These are phyloP conservation scores for Hygrophila difformis DNA, from an alignment of 257 asterid genomes.

Conservation along the genomic window DNA sequence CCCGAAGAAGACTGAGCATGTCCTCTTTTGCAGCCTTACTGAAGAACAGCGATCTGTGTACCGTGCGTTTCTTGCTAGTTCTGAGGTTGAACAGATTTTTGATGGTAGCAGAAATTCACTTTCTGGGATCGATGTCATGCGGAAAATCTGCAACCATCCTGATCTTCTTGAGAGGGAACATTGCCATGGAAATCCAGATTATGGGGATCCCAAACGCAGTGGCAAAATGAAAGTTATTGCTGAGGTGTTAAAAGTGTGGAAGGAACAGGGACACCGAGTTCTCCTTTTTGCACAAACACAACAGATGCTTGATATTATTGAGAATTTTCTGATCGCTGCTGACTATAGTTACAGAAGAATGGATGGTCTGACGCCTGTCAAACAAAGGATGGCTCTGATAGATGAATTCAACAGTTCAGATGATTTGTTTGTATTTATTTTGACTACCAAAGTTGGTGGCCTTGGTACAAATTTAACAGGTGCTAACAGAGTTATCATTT, in stretches of 20 bases:
- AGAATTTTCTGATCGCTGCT: constrained; percentile 45
- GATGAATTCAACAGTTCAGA: constrained; percentile 82
- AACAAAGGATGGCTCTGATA: constrained; percentile 84
- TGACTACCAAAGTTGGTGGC: constrained; percentile 98
- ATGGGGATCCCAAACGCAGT: constrained; percentile 85
- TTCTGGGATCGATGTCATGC: constrained; percentile 92
- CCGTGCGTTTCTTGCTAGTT: constrained; percentile 97
- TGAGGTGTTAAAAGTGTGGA: constrained; percentile 92
- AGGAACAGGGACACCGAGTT: constrained; percentile 95
- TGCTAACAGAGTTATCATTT: constrained; percentile 93
- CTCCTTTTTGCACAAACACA: constrained; percentile 90
- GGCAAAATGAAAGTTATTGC: constrained; percentile 88
- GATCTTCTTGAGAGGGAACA: constrained; percentile 98
- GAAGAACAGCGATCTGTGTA: constrained; percentile 76
- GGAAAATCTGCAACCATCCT: constrained; percentile 97
- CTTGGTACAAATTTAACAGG: constrained; percentile 94
- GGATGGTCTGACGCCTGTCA: constrained; percentile 92
- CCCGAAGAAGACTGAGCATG: constrained; percentile 94
- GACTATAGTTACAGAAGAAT: constrained; percentile 75
- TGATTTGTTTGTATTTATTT: constrained; percentile 71
- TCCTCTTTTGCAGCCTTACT: constrained; percentile 93
- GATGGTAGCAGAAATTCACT: constrained; percentile 86
- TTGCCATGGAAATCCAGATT: constrained; percentile 70
- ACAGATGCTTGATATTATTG: constrained; percentile 98
- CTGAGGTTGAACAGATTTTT: constrained; percentile 89